phyloP scores from a whole-genome alignment of 345 rosid species.

The Corchorus capsularis region DNA sequence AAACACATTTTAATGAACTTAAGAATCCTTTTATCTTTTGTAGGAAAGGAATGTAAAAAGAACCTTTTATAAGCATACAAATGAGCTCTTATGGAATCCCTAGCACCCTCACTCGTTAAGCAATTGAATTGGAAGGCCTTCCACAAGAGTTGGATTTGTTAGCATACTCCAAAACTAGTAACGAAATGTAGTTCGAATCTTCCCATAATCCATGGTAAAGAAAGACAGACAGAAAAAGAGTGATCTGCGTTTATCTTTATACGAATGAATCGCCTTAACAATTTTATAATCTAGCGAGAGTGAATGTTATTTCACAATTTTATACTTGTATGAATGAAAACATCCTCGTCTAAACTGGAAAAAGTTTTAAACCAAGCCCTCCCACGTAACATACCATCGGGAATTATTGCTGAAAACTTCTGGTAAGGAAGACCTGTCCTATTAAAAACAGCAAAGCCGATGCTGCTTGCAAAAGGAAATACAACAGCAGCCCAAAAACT shows the following conservation, averaged over 20 bases:
- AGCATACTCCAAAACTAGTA: no score
- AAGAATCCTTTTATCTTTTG: no score
- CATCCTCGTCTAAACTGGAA: not conserved
- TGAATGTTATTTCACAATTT: not conserved
- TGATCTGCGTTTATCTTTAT: not conserved
- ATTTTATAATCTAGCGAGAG: not conserved
- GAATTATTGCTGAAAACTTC: conserved; percentile 26
- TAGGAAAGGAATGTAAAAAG: no score
- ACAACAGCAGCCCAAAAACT: conserved; percentile 22
- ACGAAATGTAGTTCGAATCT: no score
- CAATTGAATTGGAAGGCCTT: no score
- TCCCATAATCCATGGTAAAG: no score
- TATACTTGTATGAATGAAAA: not conserved
- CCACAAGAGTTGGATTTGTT: no score
- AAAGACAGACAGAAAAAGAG: no score
- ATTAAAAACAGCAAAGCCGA: conserved; percentile 23
- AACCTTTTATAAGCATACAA: no score
- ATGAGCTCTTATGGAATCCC: no score
- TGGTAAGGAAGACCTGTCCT: conserved; percentile 25
- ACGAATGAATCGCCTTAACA: not conserved
- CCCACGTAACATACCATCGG: conserved; percentile 2
- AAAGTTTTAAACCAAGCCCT: not conserved
- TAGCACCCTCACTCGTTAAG: no score
- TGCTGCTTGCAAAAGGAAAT: conserved; percentile 31
- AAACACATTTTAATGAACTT: no score